phyloP scores from a whole-genome alignment of 2,329 filamentous ascomycete genomes.

The Trichoderma breve region DNA sequence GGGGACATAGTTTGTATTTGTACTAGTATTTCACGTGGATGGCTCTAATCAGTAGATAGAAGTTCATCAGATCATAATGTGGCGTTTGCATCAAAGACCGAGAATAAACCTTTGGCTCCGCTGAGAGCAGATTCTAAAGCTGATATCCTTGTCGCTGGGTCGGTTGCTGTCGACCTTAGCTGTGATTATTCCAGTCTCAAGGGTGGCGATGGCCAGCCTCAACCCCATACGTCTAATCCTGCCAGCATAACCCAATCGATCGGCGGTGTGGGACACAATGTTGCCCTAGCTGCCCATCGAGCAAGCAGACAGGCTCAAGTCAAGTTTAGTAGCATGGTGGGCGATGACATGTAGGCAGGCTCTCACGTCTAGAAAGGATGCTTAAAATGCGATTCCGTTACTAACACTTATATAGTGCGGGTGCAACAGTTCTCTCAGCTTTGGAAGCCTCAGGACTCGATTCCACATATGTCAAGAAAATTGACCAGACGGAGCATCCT shows the following conservation, averaged over 20 bases:
- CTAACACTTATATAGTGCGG: conserved; percentile 51
- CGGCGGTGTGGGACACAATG: conserved; percentile 89
- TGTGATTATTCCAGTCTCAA: conserved; percentile 63
- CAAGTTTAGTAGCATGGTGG: conserved; percentile 75
- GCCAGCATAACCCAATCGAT: conserved; percentile 77
- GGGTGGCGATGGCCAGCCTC: conserved; percentile 39
- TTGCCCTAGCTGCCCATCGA: conserved; percentile 77
- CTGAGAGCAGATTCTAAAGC: conserved; percentile 33
- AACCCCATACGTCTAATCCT: conserved; percentile 80
- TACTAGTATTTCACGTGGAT: conserved; percentile 23
- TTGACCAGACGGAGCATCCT: conserved; percentile 47
- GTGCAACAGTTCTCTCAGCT: conserved; percentile 66
- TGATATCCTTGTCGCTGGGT: conserved; percentile 85
- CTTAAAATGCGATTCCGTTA: neutral
- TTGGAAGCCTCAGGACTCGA: conserved; percentile 65
- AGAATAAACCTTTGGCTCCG: conserved; percentile 20
- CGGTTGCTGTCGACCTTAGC: conserved; percentile 80
- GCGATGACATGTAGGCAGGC: conserved; percentile 65
- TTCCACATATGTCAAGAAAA: conserved; percentile 58
- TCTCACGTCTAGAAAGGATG: neutral
- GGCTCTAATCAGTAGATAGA: conserved; percentile 39
- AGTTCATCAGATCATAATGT: conserved; percentile 26
- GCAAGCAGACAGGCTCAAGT: conserved; percentile 60
- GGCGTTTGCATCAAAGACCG: conserved; percentile 18
- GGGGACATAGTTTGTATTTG: conserved; percentile 22